Evolutionary conservation across 2,329 filamentous ascomycete species (phyloP), one percentile per base, ranked within the genome.

Genomic region (Remersonia thermophila): DNA sequence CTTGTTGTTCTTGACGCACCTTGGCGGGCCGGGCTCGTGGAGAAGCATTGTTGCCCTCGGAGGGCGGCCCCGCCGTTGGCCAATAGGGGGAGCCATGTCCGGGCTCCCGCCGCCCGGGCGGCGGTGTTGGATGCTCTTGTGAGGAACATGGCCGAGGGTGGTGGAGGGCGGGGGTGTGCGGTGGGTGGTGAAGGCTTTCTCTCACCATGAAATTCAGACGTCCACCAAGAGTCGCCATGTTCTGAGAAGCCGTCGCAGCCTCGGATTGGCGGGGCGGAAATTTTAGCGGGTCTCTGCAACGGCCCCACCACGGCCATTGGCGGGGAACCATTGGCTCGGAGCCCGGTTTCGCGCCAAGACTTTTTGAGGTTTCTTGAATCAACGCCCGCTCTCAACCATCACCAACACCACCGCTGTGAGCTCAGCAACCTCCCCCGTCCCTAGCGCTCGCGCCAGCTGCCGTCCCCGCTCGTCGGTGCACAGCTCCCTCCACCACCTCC

Each of bases 11-110:
- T 30, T 4, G 50, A 45, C 20, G 9, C 9, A 23, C 20, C 20
- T 23, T 23, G 20, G 9, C 20, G 20, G 5, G 20, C 5, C 20
- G 20, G 9, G 20, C 20, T 23, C 11, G 42, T 40, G n/a, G 51
- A 51, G 27, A 54, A 44, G 29, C 41, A 46, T 38, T 48, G 43
- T 20, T 35, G 34, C 34, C n/a, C n/a, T n/a, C 47, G 51, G 16
- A 36, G 5, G 7, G 23, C 27, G 7, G 40, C 30, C 28, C 36
- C 26, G 28, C 39, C 35, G 26, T 32, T 36, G 14, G 36, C 37
- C 9, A 23, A 23, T 16, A 48, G 38, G 8, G 48, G 33, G 27
- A 39, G 44, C 27, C 46, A 39, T 33, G 41, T 28, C 40, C 37
- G 44, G 20, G 39, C 39, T 27, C 49, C 39, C 23, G 38, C 32